Percentiles rank a stretch among this genome's conserved stretches.
phyloP scores from a whole-genome alignment of 2,329 filamentous ascomycete species.

The Ophiostoma pallidulum region DNA sequence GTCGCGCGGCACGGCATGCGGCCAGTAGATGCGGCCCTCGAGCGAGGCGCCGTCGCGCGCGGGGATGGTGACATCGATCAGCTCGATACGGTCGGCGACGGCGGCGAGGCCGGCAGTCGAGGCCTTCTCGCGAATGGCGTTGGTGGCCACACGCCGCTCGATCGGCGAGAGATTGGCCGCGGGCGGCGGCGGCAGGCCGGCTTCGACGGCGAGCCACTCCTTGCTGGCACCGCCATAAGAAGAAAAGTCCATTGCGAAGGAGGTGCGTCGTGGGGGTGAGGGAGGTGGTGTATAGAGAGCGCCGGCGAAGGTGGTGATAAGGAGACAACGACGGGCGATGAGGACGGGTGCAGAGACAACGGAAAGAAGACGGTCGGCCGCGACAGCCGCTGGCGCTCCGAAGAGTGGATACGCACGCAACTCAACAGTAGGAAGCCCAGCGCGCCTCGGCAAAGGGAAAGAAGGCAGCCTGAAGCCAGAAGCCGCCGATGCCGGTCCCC shows the following conservation, averaged over 20 bases:
- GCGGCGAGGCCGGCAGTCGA: slow-evolving; percentile 24
- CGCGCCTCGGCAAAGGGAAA: no score
- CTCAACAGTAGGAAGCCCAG: no score
- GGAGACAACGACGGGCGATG: no score
- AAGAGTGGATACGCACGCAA: no score
- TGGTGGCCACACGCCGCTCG: slow-evolving; percentile 21
- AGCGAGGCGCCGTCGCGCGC: slow-evolving; percentile 16
- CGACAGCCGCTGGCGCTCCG: no score
- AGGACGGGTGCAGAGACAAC: no score
- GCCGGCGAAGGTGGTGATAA: no score
- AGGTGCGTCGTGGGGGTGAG: background rate
- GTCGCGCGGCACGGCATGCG: slow-evolving; percentile 38
- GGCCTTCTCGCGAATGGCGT: slow-evolving; percentile 25
- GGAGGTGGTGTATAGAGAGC: no score
- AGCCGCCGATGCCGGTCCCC: no score
- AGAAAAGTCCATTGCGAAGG: slow-evolving; percentile 23
- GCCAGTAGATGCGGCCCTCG: slow-evolving; percentile 22
- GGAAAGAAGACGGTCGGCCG: no score
- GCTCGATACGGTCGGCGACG: slow-evolving; percentile 22
- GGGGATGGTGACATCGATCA: slow-evolving; percentile 24
- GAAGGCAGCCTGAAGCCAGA: no score
- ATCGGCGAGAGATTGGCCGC: slow-evolving; percentile 15
- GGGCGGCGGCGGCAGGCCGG: slow-evolving; percentile 22
- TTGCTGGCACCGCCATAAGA: slow-evolving; percentile 31
- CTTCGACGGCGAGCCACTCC: slow-evolving; percentile 35